A percentile compares a stretch with the other conserved stretches of the same genome.
These are phyloP conservation scores for Metarhizium rileyi DNA, from an alignment of 2,329 filamentous ascomycete species.

Conservation along the genomic window DNA sequence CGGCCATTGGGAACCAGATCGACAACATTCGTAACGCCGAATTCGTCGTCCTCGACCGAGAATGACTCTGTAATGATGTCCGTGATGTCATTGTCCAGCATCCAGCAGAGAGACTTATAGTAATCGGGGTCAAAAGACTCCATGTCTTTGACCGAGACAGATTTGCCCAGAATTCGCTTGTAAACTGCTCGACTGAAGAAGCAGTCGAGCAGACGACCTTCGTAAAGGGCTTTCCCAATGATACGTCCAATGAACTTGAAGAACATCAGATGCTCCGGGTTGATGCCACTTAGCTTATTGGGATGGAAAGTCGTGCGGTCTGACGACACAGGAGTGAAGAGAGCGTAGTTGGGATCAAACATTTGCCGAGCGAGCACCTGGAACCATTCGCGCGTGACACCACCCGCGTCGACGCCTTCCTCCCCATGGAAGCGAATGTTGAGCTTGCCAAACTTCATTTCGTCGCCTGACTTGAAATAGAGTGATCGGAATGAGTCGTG, in stretches of 20 bases:
- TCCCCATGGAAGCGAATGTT: constrained; percentile 96
- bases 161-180: constrained; percentile 90
- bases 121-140: constrained; percentile 97
- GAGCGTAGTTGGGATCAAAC: constrained; percentile 96
- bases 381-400: constrained; percentile 98
- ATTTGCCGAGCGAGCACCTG: constrained; percentile 94
- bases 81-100: constrained; percentile 96
- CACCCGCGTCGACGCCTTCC: constrained; percentile 94
- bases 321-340: constrained; percentile 93
- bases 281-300: constrained; percentile 87
- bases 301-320: constrained; percentile 98
- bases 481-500: constrained; percentile 97
- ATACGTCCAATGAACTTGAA: constrained; percentile 99
- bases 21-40: constrained; percentile 78
- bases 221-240: constrained; percentile 96
- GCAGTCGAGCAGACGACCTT: constrained; percentile 90
- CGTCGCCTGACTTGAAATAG: constrained; percentile 91
- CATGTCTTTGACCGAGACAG: constrained; percentile 98
- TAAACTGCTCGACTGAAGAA: constrained; percentile 99
- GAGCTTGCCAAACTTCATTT: constrained; percentile 98
- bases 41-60: constrained; percentile 86
- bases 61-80: constrained; percentile 97
- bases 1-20: constrained; percentile 82
- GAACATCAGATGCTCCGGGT: constrained; percentile 91
- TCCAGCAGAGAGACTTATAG: constrained; percentile 98